These are phyloP conservation scores for Agaricus bisporus DNA, from an alignment of 768 basidiomycete species.

Conservation along the genomic window DNA sequence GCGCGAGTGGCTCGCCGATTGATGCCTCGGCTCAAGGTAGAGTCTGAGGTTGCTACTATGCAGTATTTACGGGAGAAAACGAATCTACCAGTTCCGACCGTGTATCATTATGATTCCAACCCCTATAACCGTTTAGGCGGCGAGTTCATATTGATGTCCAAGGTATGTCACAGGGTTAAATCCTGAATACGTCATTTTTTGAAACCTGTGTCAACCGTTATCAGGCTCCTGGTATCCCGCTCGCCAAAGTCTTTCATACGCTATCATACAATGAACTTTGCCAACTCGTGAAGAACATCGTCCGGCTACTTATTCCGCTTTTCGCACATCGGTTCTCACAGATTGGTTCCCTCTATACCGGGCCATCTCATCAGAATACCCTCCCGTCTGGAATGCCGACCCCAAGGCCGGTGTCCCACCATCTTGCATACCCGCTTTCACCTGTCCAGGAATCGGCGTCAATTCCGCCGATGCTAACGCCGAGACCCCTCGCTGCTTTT, in stretches of 20 bases:
- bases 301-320: slow-evolving; percentile 60
- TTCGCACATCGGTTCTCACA: slow-evolving; percentile 72
- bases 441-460: slow-evolving; percentile 30
- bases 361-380: slow-evolving; percentile 30
- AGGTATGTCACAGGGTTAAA: slow-evolving; percentile 38
- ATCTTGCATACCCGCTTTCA: slow-evolving; percentile 40
- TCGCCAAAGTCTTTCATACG: slow-evolving; percentile 66
- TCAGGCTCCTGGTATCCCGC: slow-evolving; percentile 70
- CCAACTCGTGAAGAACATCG: slow-evolving; percentile 62
- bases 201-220: slow-evolving; percentile 16
- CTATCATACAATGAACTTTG: slow-evolving; percentile 61
- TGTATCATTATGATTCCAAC: slow-evolving; percentile 77
- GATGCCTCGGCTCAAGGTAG: slow-evolving; percentile 83
- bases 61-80: slow-evolving; percentile 71
- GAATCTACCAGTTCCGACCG: slow-evolving; percentile 63
- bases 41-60: slow-evolving; percentile 84
- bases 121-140: slow-evolving; percentile 81
- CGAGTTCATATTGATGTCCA: slow-evolving; percentile 85
- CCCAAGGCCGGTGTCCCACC: slow-evolving; percentile 33
- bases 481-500: slow-evolving; percentile 20
- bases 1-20: slow-evolving; percentile 80
- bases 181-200: slow-evolving; percentile 8
- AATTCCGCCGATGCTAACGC: slow-evolving; percentile 18
- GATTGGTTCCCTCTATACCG: slow-evolving; percentile 71
- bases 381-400: slow-evolving; percentile 34